Conservation (phyloP, 148 eudicot species). For the Agrostemma githago region DNA sequence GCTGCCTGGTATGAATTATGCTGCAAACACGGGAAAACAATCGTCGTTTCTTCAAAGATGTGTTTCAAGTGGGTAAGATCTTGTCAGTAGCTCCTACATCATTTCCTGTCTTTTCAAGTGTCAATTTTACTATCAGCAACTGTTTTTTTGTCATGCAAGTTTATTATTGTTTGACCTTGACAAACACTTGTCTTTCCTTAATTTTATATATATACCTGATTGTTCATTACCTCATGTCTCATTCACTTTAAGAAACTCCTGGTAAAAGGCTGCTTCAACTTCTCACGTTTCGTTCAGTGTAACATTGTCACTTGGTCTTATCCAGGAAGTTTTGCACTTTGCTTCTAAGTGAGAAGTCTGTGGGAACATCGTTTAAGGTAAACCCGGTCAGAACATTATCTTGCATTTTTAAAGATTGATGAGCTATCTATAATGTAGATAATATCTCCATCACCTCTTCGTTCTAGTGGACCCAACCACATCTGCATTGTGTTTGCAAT, state of each 20-base stretch:
- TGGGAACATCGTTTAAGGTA: slow-evolving; percentile 50
- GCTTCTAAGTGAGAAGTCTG: slow-evolving; percentile 44
- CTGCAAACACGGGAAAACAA: slow-evolving; percentile 89
- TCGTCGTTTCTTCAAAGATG: slow-evolving; percentile 86
- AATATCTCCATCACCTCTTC: not conserved
- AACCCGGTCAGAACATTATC: slow-evolving; percentile 11
- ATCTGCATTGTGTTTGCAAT: not conserved
- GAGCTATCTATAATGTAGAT: not conserved
- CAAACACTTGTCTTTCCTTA: not conserved
- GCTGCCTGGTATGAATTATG: slow-evolving; percentile 84
- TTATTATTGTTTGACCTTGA: not conserved
- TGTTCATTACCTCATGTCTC: not conserved
- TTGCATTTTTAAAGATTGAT: not conserved
- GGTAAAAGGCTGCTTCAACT: not conserved
- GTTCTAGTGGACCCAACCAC: not conserved
- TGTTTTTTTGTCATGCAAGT: not conserved
- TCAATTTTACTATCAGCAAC: not conserved
- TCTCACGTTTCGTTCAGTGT: slow-evolving; percentile 12
- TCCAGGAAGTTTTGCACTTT: slow-evolving; percentile 79
- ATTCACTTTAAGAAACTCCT: not conserved
- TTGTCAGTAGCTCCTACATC: not conserved
- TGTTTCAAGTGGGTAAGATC: slow-evolving; percentile 68
- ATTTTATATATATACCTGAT: not conserved
- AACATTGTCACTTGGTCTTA: slow-evolving; percentile 3
- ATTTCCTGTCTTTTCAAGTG: not conserved